Conservation (phyloP, 495 filamentous ascomycete genomes). For the Neurospora africana region DNA sequence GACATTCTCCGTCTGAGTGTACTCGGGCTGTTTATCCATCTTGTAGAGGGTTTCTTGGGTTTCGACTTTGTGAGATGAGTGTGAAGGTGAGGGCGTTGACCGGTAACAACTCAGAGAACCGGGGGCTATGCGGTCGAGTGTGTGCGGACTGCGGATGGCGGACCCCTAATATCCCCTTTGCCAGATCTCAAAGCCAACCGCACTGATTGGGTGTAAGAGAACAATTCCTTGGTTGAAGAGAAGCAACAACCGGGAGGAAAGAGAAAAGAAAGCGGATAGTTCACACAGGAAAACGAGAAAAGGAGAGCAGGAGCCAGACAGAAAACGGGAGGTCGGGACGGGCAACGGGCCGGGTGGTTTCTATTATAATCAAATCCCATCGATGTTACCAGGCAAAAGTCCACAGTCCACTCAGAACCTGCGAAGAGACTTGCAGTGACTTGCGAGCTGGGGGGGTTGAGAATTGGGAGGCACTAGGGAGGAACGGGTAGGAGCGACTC, state of each 20-base stretch:
- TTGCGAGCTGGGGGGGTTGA: neutral
- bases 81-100: neutral
- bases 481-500: neutral
- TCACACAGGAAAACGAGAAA: neutral
- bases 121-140: neutral
- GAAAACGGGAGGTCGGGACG: neutral
- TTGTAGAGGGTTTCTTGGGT: neutral
- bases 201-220: neutral
- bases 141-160: neutral
- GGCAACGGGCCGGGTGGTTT: neutral
- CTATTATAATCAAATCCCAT: neutral
- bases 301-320: neutral
- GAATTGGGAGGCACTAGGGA: neutral
- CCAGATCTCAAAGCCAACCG: neutral
- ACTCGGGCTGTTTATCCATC: constrained; percentile 13
- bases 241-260: neutral
- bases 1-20: constrained; percentile 16
- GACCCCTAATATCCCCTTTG: neutral
- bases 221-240: neutral
- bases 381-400: neutral
- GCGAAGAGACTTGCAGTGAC: neutral
- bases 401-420: neutral
- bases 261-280: neutral
- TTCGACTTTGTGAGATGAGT: neutral
- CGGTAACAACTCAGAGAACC: neutral